These are phyloP conservation scores for Aspergillus sp. DNA, from an alignment of 2,329 filamentous ascomycete genomes.

Conservation along the genomic window DNA sequence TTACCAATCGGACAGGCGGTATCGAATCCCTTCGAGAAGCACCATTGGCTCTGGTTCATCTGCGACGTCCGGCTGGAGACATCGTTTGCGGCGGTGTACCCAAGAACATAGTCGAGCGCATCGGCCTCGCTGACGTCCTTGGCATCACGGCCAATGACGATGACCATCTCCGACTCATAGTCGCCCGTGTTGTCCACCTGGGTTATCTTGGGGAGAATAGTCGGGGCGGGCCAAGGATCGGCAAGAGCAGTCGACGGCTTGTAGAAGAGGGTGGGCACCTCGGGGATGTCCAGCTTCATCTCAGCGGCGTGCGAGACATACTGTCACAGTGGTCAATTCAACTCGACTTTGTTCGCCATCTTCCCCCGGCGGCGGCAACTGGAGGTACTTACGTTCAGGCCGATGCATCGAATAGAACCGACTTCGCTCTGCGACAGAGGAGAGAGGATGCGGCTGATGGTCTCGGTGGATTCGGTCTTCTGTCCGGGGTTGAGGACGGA, in stretches of 20 bases:
- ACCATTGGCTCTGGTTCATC: conserved; percentile 55
- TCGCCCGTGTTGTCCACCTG: conserved; percentile 56
- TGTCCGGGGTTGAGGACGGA: conserved; percentile 58
- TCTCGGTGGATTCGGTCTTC: conserved; percentile 44
- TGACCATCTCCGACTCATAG: conserved; percentile 60
- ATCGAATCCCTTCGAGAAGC: conserved; percentile 61
- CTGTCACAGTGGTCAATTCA: conserved; percentile 22
- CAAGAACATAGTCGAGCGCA: conserved; percentile 60
- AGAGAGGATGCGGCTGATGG: conserved; percentile 48
- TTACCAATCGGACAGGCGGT: conserved; percentile 53
- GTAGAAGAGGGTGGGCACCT: conserved; percentile 58
- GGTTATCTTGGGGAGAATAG: conserved; percentile 54
- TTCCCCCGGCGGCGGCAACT: not conserved
- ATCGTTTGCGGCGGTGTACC: conserved; percentile 64
- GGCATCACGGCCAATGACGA: conserved; percentile 53
- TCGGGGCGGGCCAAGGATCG: conserved; percentile 53
- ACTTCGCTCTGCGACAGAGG: conserved; percentile 51
- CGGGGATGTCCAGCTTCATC: conserved; percentile 52
- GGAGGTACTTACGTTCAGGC: conserved; percentile 49
- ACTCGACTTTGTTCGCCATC: not conserved
- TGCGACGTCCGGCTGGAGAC: conserved; percentile 60
- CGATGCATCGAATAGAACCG: conserved; percentile 60
- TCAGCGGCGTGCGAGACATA: conserved; percentile 54
- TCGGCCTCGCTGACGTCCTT: conserved; percentile 58
- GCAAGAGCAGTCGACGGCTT: conserved; percentile 57